Base-by-base conservation (phyloP, 805 yeast genomes). In the Starmerella bombicola region DNA sequence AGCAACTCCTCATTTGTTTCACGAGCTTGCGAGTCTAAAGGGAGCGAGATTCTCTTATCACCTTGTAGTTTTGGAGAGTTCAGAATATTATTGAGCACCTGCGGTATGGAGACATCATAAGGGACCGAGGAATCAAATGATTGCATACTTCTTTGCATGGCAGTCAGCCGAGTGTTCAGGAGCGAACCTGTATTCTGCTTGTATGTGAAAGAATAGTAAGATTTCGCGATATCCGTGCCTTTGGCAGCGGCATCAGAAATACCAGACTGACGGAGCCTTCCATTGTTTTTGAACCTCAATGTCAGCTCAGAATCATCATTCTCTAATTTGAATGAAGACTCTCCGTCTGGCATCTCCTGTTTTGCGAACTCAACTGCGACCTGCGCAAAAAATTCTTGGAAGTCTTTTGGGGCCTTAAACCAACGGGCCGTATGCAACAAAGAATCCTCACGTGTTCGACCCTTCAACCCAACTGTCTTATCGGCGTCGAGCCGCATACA, bases 131-230 rank as follows among this genome's bases (percentile, higher is more conserved):
- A n/a, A 16, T 32, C 35, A 6, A 32, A 17, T n/a, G 15, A 32
- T 21, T 32, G 21, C 35, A 39, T 33, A 30, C 41, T 43, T 29
- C 45, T 35, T 24, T 49, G 47, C 47, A 53, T 44, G 9, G 50
- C 46, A 13, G 36, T 19, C 15, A 53, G 38, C 22, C 57, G 46
- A n/a, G 53, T 31, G 18, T 30, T 23, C 8, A 51, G 40, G 19
- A 52, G 32, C 18, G 45, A 30, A 3, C 46, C 41, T 8, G 50
- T 48, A 13, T 36, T 44, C n/a, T 43, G 42, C 3, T 51, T 43
- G 33, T 50, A 53, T 10, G 55, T 43, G 40, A 39, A 51, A 4
- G 54, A 43, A 29, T 42, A 51, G 5, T 33, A 38, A 13, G 35
- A 32, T 23, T 13, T 32, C 16, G 17, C 35, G 17, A 32, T 32